Percentiles rank a stretch among this genome's conserved stretches.
These are phyloP conservation scores for Mycena vitilis DNA, from an alignment of 768 basidiomycete species.

Conservation along the genomic window DNA sequence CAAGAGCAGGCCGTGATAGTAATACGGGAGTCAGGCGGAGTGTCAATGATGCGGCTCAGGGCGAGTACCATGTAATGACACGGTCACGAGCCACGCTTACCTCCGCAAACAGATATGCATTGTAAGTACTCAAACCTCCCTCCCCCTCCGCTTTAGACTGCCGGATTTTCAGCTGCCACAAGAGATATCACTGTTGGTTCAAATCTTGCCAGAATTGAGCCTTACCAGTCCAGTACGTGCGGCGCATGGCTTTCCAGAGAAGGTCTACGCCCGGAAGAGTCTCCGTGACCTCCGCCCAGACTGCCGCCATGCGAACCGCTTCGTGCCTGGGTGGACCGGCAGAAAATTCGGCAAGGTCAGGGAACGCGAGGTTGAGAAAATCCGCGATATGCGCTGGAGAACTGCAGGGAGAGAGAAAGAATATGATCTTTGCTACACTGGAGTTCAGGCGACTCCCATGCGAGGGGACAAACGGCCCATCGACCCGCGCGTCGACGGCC, in stretches of 20 bases:
- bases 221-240: no score
- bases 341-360: background rate
- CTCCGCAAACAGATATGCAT: no score
- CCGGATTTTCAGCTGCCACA: no score
- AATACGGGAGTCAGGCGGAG: no score
- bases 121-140: no score
- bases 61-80: no score
- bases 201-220: no score
- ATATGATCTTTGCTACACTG: background rate
- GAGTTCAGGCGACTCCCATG: background rate
- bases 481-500: constrained; percentile 9
- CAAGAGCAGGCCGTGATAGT: no score
- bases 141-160: no score
- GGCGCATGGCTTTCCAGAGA: background rate
- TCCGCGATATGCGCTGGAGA: constrained; percentile 1
- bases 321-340: background rate
- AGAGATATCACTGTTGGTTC: no score
- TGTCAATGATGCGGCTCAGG: no score
- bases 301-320: background rate
- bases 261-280: constrained; percentile 1
- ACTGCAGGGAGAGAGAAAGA: constrained; percentile 11
- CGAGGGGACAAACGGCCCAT: constrained; percentile 3
- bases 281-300: background rate
- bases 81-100: no score
- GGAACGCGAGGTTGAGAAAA: constrained; percentile 9